Base-by-base conservation (phyloP, 2,329 filamentous ascomycete genomes). In the Sporothrix variecibatus region DNA sequence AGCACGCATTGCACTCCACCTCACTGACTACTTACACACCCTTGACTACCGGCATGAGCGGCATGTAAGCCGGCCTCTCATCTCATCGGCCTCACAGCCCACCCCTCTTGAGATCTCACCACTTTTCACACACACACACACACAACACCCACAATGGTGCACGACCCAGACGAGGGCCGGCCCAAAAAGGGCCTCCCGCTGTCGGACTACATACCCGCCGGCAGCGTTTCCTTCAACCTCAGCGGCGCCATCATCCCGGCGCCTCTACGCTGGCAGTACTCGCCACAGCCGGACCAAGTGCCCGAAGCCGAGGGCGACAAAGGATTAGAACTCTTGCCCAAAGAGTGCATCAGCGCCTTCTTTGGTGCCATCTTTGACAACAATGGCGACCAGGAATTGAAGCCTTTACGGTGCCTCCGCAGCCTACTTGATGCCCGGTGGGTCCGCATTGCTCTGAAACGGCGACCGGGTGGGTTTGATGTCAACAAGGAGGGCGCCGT, bases 161-260 rank as follows among this genome's bases (percentile, higher is more conserved):
- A 17, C 43, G 43, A 4, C 15, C 43, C 43, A 20, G 43, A 15
- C 43, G 43, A 49, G 12, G 15, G 4, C 20, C 26, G 17, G 1
- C 43, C 62, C 28, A 38, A 23, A 28, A 69, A 53, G 67, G 67
- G 34, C 17, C 53, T 69, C 28, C 67, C 67, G 2, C 11, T 69
- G 46, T 69, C 67, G 28, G 67, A 11, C 1, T 71, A 71, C 69
- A 71, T 71, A n/a, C 38, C 69, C 28, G 69, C 56, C 23, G 69
- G 69, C 53, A 71, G 69, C 26, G 23, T 71, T 58, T 38, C 51
- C 15, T 31, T 73, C 34, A 26, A n/a, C 9, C 49, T 70, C 46
- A 56, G 69, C 31, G 67, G 23, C 34, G 5, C 49, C 0, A 34
- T 20, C 17, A 0, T 71, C 3, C 17, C 1, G 20, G 31, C 31